These are phyloP conservation scores for Suhomyces coccinellae DNA, from an alignment of 1,139 yeast species.

Conservation along the genomic window DNA sequence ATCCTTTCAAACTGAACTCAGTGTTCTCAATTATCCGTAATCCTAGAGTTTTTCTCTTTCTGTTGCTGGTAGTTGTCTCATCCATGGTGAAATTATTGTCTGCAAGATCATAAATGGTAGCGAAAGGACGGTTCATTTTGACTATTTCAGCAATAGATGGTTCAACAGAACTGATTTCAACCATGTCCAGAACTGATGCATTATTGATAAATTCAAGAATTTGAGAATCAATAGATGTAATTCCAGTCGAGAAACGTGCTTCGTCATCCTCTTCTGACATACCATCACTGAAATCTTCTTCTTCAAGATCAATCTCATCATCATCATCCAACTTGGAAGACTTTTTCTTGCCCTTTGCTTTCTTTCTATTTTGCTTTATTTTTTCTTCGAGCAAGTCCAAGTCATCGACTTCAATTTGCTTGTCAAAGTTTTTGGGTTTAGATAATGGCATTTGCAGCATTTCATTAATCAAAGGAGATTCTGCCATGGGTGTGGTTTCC, in stretches of 20 bases:
- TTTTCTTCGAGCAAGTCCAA: conserved; percentile 42
- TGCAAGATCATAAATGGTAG: conserved; percentile 55
- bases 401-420: conserved; percentile 27
- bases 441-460: background rate
- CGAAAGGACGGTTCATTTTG: conserved; percentile 67
- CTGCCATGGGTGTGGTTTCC: conserved; percentile 1
- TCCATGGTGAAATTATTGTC: conserved; percentile 35
- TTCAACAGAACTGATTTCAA: conserved; percentile 74
- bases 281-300: conserved; percentile 40
- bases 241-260: conserved; percentile 36
- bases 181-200: conserved; percentile 71
- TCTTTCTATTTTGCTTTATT: conserved; percentile 35
- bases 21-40: conserved; percentile 74
- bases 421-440: conserved; percentile 7
- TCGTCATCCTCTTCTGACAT: conserved; percentile 44
- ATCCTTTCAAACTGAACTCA: conserved; percentile 73
- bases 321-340: conserved; percentile 7
- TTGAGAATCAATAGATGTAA: conserved; percentile 59
- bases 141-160: conserved; percentile 67
- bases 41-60: conserved; percentile 60
- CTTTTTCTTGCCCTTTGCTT: conserved; percentile 18
- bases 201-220: conserved; percentile 76
- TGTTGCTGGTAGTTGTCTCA: conserved; percentile 25
- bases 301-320: conserved; percentile 43
- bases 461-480: background rate